phyloP scores from a whole-genome alignment of 2,329 filamentous ascomycete species.

The Fusarium brachygibbosum region DNA sequence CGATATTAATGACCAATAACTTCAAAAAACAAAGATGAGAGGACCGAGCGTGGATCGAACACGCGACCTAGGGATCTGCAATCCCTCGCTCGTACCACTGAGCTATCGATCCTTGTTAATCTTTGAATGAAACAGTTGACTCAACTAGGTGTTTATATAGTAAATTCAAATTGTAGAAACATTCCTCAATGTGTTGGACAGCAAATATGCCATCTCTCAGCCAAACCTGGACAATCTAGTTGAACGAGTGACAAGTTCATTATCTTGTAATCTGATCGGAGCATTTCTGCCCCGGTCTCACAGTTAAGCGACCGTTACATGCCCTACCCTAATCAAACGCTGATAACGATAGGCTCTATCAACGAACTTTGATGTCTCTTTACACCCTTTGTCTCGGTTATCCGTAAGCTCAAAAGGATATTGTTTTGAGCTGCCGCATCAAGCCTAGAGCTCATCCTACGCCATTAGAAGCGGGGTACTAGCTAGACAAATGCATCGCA shows the following conservation, averaged over 20 bases:
- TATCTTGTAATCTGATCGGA: background rate
- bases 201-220: background rate
- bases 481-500: background rate
- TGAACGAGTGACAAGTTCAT: too few relatives aligned
- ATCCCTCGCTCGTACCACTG: constrained; percentile 45
- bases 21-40: background rate
- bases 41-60: constrained; percentile 45
- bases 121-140: accelerated
- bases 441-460: constrained; percentile 20
- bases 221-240: too few relatives aligned
- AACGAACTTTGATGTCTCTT: background rate
- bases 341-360: background rate
- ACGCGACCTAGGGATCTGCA: constrained; percentile 46
- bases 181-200: background rate
- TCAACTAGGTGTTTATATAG: accelerated
- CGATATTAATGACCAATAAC: background rate
- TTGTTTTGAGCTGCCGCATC: constrained; percentile 16
- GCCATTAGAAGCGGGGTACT: constrained; percentile 15
- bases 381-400: background rate
- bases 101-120: constrained; percentile 36
- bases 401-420: background rate
- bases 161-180: accelerated
- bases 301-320: background rate
- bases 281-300: background rate
- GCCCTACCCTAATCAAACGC: too few relatives aligned